Conservation (phyloP, 345 rosid species). For the Chamaenerion angustifolium region DNA sequence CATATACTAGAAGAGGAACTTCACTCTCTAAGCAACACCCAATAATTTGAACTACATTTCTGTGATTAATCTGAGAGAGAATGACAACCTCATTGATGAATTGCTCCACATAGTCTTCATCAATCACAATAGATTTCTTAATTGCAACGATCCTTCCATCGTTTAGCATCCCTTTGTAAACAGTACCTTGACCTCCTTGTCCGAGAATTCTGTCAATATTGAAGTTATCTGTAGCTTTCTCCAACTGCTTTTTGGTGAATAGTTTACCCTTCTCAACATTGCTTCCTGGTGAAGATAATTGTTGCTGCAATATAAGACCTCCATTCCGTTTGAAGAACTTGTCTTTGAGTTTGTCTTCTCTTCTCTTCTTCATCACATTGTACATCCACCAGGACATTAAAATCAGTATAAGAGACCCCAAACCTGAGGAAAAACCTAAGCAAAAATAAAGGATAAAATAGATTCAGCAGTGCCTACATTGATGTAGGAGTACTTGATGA, state of each 20-base stretch:
- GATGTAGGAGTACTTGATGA: not conserved
- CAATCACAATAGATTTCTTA: not conserved
- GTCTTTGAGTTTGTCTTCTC: constrained; percentile 5
- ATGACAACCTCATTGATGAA: constrained; percentile 6
- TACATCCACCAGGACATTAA: not conserved
- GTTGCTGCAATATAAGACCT: constrained; percentile 5
- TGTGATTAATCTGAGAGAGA: constrained; percentile 1
- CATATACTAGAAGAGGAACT: constrained; percentile 1
- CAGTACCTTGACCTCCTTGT: not conserved
- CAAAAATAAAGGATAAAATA: not conserved
- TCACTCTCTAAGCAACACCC: not conserved
- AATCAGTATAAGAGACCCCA: constrained; percentile 1
- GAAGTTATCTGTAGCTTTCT: constrained; percentile 8
- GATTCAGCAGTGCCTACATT: not conserved
- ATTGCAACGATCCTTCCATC: constrained; percentile 4
- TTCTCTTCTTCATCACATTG: constrained; percentile 4
- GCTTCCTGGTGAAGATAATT: not conserved
- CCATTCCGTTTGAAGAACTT: constrained; percentile 7
- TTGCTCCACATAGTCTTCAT: not conserved
- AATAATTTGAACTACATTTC: not conserved
- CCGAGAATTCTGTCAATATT: constrained; percentile 1
- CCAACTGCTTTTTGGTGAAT: constrained; percentile 4
- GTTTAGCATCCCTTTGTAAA: not conserved
- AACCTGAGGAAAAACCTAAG: not conserved
- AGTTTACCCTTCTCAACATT: constrained; percentile 3